These are phyloP conservation scores for Pseudogymnoascus sp. DNA, from an alignment of 2,329 filamentous ascomycete genomes.

Conservation along the genomic window DNA sequence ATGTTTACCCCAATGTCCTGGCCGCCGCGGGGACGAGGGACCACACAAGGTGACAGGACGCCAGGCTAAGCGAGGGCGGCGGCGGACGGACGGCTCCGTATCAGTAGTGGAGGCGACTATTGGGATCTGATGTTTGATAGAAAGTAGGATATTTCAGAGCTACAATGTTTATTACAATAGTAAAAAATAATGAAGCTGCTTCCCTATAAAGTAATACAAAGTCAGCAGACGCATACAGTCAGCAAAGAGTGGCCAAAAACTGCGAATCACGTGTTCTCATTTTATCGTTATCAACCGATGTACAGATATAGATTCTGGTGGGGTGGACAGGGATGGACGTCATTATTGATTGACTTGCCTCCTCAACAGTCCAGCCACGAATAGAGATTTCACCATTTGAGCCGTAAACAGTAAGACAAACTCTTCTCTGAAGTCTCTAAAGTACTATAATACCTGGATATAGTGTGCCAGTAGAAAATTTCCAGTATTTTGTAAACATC, in stretches of 20 bases:
- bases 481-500: conserved; percentile 1
- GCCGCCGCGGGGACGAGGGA: background rate
- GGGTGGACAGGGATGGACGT: conserved; percentile 6
- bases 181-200: background rate
- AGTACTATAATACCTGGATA: background rate
- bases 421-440: background rate
- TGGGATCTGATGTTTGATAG: background rate
- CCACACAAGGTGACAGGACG: conserved; percentile 1
- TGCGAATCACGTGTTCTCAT: background rate
- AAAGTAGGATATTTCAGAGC: background rate
- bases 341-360: conserved; percentile 7
- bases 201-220: background rate
- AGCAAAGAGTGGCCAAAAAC: background rate
- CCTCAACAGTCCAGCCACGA: background rate
- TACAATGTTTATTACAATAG: background rate
- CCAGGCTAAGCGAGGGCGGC: background rate
- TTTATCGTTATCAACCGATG: conserved; percentile 1
- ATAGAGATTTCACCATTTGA: conserved; percentile 6
- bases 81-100: background rate
- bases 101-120: background rate
- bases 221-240: background rate
- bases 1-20: background rate
- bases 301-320: conserved; percentile 3
- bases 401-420: background rate
- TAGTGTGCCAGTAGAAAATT: background rate